Evolutionary conservation across 495 filamentous ascomycete species (phyloP).

Genomic region (Penicillium daleae): DNA sequence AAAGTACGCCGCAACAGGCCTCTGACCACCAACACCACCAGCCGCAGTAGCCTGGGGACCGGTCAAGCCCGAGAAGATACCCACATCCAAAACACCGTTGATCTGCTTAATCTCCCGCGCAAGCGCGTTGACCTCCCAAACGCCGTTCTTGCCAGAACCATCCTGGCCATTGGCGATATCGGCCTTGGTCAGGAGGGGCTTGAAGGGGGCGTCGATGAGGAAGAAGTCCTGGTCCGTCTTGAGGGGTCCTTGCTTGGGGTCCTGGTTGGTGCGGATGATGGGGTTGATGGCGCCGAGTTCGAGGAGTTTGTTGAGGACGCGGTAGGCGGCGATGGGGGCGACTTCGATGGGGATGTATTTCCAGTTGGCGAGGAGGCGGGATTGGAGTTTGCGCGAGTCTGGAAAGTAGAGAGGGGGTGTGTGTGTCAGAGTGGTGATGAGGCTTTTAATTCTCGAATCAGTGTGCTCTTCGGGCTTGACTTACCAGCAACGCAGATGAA

Average conservation of each 20-base stretch:
- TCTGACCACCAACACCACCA: slow-evolving; percentile 74
- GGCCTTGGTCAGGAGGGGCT: slow-evolving; percentile 62
- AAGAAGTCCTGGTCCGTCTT: slow-evolving; percentile 95
- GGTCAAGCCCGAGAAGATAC: slow-evolving; percentile 81
- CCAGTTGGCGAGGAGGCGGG: slow-evolving; percentile 78
- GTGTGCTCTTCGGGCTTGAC: slow-evolving; percentile 22
- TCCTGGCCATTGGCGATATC: slow-evolving; percentile 56
- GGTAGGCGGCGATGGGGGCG: slow-evolving; percentile 74
- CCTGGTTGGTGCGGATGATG: slow-evolving; percentile 65
- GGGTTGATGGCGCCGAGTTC: slow-evolving; percentile 72
- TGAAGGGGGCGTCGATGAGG: slow-evolving; percentile 90
- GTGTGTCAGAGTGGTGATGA: slow-evolving; percentile 11
- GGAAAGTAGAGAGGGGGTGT: slow-evolving; percentile 2
- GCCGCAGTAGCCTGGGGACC: slow-evolving; percentile 64
- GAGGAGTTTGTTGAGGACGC: slow-evolving; percentile 68
- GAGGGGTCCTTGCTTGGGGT: slow-evolving; percentile 75
- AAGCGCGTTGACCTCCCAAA: slow-evolving; percentile 79
- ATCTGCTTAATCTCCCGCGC: slow-evolving; percentile 75
- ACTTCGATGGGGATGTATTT: slow-evolving; percentile 91
- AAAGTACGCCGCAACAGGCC: slow-evolving; percentile 92
- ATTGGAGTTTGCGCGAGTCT: slow-evolving; percentile 87
- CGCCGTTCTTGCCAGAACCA: slow-evolving; percentile 56
- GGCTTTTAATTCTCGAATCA: neutral
- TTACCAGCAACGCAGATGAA: slow-evolving; percentile 92
- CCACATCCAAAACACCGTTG: slow-evolving; percentile 87